Evolutionary conservation across 2,329 filamentous ascomycete genomes (phyloP).

Genomic region (Aspergillus hortae): DNA sequence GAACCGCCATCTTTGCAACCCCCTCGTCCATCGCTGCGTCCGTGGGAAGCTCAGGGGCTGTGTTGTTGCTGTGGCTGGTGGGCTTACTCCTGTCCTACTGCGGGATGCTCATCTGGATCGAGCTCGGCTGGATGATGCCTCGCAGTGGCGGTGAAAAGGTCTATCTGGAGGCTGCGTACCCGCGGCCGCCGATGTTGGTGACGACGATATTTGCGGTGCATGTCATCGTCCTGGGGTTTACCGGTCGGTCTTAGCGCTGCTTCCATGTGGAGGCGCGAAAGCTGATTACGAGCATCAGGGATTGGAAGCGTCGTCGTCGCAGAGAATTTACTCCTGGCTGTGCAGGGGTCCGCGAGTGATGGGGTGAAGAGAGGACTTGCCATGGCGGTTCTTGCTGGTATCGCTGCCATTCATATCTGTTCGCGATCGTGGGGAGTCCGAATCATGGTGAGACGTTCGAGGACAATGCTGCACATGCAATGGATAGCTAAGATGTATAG

Average conservation of each 20-base stretch:
- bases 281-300: slow-evolving; percentile 17
- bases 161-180: slow-evolving; percentile 65
- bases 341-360: slow-evolving; percentile 57
- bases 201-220: slow-evolving; percentile 62
- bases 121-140: slow-evolving; percentile 66
- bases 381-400: slow-evolving; percentile 62
- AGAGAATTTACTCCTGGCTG: slow-evolving; percentile 66
- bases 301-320: slow-evolving; percentile 68
- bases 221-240: slow-evolving; percentile 60
- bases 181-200: slow-evolving; percentile 57
- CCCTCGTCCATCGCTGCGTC: slow-evolving; percentile 62
- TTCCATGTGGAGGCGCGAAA: neutral
- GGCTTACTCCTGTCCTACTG: slow-evolving; percentile 59
- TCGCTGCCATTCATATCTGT: slow-evolving; percentile 63
- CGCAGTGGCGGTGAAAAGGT: slow-evolving; percentile 65
- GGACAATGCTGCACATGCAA: too few relatives aligned
- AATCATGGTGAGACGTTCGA: slow-evolving; percentile 44
- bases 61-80: slow-evolving; percentile 59
- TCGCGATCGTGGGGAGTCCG: slow-evolving; percentile 64
- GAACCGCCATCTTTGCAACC: slow-evolving; percentile 67
- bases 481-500: neutral
- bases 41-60: slow-evolving; percentile 62
- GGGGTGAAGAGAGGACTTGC: slow-evolving; percentile 68
- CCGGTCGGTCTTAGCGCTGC: slow-evolving; percentile 8
- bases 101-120: slow-evolving; percentile 59